Evolutionary conservation across 805 yeast species (phyloP), one percentile per base, ranked within the genome.

Genomic region (Saccharomyces jurei): DNA sequence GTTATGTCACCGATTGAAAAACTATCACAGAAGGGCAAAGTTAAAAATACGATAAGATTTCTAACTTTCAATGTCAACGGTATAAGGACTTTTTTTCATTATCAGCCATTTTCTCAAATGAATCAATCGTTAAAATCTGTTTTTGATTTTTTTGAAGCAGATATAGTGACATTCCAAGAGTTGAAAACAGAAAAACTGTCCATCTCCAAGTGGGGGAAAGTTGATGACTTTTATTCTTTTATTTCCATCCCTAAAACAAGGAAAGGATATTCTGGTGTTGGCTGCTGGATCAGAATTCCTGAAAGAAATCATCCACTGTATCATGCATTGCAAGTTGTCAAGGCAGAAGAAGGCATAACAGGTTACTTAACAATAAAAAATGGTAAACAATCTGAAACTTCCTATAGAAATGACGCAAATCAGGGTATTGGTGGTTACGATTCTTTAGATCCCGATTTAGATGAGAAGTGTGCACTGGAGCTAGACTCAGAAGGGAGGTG

Each of bases 181-280:
- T 75, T 92, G 49, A 92, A 92, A 66, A 72, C 85, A 48, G 64
- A 71, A n/a, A 65, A 67, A 29, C 80, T 79, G 54, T 63, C 84
- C 2, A 74, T 78, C 21, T 59, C 71, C n/a, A 69, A 65, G 32
- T 72, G 82, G 70, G 82, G 81, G 1, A 71, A 77, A 41, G 70
- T 86, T 0, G 74, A 76, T 0, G 81, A 83, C 0, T 92, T 77
- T 64, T 72, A 77, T 26, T 76, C 87, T 1, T 92, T 82, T 61
- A 79, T 89, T 32, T 76, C 92, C 0, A 72, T 89, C 11, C 96
- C 97, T 0, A 67, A 66, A 10, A 54, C 65, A 2, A 87, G 82
- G 65, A 87, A 83, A 63, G 98, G 98, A 0, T 94, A 94, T 67
- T 81, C 92, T 54, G 99, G 99, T 0, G 97, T 92, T 1, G 96